Evolutionary conservation across 768 basidiomycete genomes (phyloP).

Genomic region (Mrakia gelida): DNA sequence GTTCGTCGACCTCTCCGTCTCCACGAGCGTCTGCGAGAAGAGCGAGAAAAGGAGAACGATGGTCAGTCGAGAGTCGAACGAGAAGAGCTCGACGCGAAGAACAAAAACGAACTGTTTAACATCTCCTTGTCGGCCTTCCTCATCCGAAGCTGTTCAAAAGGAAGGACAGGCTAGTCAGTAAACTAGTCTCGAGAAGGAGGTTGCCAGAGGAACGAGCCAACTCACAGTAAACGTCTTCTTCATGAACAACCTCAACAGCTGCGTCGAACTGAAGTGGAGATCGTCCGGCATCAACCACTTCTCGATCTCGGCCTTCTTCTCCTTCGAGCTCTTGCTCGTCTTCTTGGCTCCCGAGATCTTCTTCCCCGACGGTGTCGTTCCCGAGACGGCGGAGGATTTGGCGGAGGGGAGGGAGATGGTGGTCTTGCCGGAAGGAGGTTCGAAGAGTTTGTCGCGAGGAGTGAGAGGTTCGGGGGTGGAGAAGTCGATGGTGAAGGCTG

Average conservation of each 20-base stretch:
- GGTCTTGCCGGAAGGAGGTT: slow-evolving; percentile 36
- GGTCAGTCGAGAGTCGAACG: too few species aligned
- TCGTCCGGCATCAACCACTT: slow-evolving; percentile 86
- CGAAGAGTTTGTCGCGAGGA: slow-evolving; percentile 41
- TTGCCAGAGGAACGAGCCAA: background rate
- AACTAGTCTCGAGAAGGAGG: background rate
- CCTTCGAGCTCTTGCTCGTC: slow-evolving; percentile 40
- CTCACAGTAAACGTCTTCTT: slow-evolving; percentile 29
- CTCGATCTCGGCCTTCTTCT: slow-evolving; percentile 63
- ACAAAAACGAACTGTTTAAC: background rate
- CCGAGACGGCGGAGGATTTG: background rate
- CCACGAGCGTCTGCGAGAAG: slow-evolving; percentile 50
- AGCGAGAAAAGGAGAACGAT: background rate
- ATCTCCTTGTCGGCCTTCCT: slow-evolving; percentile 56
- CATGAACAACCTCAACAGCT: slow-evolving; percentile 77
- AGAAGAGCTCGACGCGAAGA: too few species aligned
- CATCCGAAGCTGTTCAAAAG: slow-evolving; percentile 68
- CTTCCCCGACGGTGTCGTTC: slow-evolving; percentile 7
- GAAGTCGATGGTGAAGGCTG: slow-evolving; percentile 45
- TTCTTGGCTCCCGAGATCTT: slow-evolving; percentile 25
- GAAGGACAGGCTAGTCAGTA: background rate
- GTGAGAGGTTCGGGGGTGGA: slow-evolving; percentile 43
- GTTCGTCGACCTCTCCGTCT: slow-evolving; percentile 85
- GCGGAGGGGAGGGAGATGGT: slow-evolving; percentile 37
- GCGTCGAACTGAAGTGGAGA: slow-evolving; percentile 90